phyloP scores from a whole-genome alignment of 2,329 filamentous ascomycete species.

The Cercospora canescens region DNA sequence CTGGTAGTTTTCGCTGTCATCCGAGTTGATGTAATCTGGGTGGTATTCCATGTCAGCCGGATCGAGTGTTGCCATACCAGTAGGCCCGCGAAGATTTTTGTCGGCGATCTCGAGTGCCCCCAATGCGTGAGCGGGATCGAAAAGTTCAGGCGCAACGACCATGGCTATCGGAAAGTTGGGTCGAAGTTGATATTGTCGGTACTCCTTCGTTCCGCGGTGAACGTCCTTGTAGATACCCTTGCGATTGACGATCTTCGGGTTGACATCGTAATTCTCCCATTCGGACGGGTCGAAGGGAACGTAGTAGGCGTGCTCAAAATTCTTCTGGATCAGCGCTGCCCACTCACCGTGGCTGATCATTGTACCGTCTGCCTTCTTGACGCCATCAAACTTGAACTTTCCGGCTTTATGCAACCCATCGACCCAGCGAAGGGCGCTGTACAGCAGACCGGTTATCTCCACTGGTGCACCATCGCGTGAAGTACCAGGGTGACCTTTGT shows the following conservation, averaged over 20 bases:
- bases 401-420: constrained; percentile 65
- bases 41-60: constrained; percentile 90
- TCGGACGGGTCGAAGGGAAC: constrained; percentile 70
- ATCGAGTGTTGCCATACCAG: constrained; percentile 94
- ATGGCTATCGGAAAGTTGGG: constrained; percentile 95
- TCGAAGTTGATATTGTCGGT: constrained; percentile 95
- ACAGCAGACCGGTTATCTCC: constrained; percentile 91
- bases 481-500: constrained; percentile 93
- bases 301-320: constrained; percentile 92
- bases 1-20: constrained; percentile 87
- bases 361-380: constrained; percentile 53
- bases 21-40: constrained; percentile 91
- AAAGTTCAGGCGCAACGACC: constrained; percentile 87
- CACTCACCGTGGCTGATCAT: constrained; percentile 73
- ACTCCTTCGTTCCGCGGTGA: constrained; percentile 90
- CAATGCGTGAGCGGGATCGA: constrained; percentile 75
- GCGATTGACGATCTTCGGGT: constrained; percentile 77
- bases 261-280: constrained; percentile 77
- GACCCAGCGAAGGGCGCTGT: constrained; percentile 85
- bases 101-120: constrained; percentile 79
- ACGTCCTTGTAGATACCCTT: constrained; percentile 98
- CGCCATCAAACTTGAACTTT: constrained; percentile 70
- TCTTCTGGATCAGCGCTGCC: constrained; percentile 76
- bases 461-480: constrained; percentile 93
- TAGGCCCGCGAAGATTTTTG: constrained; percentile 75